These are phyloP conservation scores for Quercus glauca DNA, from an alignment of 306 rosid genomes.

Conservation along the genomic window DNA sequence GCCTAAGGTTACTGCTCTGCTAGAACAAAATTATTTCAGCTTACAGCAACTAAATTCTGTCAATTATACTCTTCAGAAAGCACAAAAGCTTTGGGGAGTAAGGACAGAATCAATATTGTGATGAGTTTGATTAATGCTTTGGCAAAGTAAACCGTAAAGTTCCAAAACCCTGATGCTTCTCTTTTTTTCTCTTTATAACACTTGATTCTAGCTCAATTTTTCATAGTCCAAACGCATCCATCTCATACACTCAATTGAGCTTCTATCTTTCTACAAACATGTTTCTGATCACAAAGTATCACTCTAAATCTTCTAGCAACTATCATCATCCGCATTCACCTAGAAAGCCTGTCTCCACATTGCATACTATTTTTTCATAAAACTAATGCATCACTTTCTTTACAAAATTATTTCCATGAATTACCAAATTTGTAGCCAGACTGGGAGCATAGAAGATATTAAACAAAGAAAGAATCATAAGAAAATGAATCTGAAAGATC, in stretches of 20 bases:
- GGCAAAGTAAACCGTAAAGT: background rate
- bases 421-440: background rate
- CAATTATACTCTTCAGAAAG: background rate
- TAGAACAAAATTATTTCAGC: background rate
- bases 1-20: background rate
- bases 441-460: background rate
- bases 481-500: background rate
- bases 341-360: background rate
- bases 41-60: background rate
- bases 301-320: background rate
- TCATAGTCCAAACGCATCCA: background rate
- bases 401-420: background rate
- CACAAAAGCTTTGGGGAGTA: background rate
- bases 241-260: background rate
- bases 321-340: background rate
- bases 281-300: background rate
- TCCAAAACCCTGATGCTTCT: background rate
- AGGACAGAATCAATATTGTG: background rate
- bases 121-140: background rate
- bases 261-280: background rate
- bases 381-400: background rate
- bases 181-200: background rate
- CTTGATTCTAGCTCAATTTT: background rate
- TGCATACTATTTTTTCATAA: background rate
- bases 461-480: background rate